These are phyloP conservation scores for Cadophora gregata DNA, from an alignment of 2,329 filamentous ascomycete species.

Conservation along the genomic window DNA sequence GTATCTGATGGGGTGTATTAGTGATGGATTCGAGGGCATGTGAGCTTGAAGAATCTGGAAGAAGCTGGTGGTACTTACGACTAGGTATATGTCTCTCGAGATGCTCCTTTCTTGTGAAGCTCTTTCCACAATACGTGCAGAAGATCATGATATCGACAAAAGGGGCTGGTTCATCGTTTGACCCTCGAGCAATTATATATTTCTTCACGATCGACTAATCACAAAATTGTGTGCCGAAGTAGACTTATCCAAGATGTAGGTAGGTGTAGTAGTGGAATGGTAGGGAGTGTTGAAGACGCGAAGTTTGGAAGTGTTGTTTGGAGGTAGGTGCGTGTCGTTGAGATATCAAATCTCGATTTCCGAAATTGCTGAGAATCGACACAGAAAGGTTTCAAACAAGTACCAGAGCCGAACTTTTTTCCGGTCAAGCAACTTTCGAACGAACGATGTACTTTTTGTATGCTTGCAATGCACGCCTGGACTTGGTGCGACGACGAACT, in stretches of 20 bases:
- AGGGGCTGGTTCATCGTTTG: background rate
- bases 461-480: constrained; percentile 4
- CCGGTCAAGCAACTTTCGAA: constrained; percentile 1
- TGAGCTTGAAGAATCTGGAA: background rate
- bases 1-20: constrained; percentile 50
- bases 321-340: background rate
- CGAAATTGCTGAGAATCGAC: background rate
- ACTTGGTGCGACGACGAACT: constrained; percentile 8
- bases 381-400: background rate
- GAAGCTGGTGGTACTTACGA: constrained; percentile 48
- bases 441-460: background rate
- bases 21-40: background rate
- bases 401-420: constrained; percentile 1
- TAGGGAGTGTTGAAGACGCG: background rate
- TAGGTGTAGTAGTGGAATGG: background rate
- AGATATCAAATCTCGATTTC: background rate
- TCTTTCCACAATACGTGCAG: constrained; percentile 60
- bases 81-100: constrained; percentile 60
- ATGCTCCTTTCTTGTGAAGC: constrained; percentile 62
- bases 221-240: background rate
- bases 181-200: constrained; percentile 5
- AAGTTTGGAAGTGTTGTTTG: background rate
- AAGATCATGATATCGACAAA: constrained; percentile 48
- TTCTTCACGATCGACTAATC: constrained; percentile 9
- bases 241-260: background rate